These are phyloP conservation scores for Huntiella savannae DNA, from an alignment of 2,329 filamentous ascomycete species.

Conservation along the genomic window DNA sequence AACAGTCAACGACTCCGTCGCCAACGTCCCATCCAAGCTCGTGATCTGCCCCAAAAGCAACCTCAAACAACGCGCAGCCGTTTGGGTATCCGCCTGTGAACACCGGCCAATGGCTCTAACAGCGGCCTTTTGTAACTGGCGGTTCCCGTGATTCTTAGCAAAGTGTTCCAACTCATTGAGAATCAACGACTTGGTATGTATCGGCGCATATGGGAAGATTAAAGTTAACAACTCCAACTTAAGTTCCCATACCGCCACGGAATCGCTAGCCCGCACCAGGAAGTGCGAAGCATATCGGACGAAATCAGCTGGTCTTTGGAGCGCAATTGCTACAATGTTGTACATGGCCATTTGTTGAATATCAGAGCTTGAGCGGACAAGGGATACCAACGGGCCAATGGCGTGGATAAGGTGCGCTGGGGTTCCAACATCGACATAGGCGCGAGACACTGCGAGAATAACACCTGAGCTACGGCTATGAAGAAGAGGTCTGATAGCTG, in stretches of 20 bases:
- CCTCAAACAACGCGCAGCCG: slow-evolving; percentile 60
- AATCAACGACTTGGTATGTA: slow-evolving; percentile 65
- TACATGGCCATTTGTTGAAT: slow-evolving; percentile 79
- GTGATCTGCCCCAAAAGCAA: slow-evolving; percentile 75
- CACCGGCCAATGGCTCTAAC: slow-evolving; percentile 88
- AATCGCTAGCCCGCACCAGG: slow-evolving; percentile 61
- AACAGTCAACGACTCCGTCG: slow-evolving; percentile 84
- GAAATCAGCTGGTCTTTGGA: slow-evolving; percentile 59
- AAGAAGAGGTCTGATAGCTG: slow-evolving; percentile 62
- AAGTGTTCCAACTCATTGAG: slow-evolving; percentile 91
- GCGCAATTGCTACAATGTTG: slow-evolving; percentile 86
- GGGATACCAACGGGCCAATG: slow-evolving; percentile 67
- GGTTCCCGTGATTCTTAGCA: slow-evolving; percentile 47
- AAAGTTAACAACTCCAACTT: slow-evolving; percentile 85
- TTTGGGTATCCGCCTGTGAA: slow-evolving; percentile 55
- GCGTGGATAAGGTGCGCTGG: slow-evolving; percentile 53
- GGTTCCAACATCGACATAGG: slow-evolving; percentile 71
- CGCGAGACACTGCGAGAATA: slow-evolving; percentile 68
- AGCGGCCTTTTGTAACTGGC: slow-evolving; percentile 65
- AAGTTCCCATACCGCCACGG: slow-evolving; percentile 66
- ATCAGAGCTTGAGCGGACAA: slow-evolving; percentile 68
- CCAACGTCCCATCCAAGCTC: slow-evolving; percentile 68
- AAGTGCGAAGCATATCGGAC: slow-evolving; percentile 81
- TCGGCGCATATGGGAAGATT: slow-evolving; percentile 66
- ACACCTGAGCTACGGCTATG: slow-evolving; percentile 89